These are phyloP conservation scores for Microbotryum silenes-acaulis DNA, from an alignment of 1,284 basidiomycete genomes.

Conservation along the genomic window DNA sequence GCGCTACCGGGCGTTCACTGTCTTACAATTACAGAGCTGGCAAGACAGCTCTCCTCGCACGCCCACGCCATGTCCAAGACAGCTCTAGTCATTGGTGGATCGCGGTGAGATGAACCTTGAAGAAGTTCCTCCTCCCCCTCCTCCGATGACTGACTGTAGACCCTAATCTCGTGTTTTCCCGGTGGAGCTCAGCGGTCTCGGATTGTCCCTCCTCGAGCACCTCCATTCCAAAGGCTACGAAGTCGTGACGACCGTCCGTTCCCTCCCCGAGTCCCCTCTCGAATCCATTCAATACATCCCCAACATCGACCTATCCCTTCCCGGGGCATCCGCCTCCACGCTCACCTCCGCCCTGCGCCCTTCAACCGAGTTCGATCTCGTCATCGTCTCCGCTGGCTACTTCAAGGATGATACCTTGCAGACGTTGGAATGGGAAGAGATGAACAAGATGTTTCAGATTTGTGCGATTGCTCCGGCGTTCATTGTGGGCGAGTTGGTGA, in stretches of 20 bases:
- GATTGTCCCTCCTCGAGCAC: conserved; percentile 43
- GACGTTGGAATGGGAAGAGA: conserved; percentile 42
- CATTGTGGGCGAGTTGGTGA: conserved; percentile 40
- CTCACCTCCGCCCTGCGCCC: conserved; percentile 25
- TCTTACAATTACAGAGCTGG: too few species aligned
- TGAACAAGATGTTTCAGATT: conserved; percentile 47
- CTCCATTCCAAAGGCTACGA: conserved; percentile 27
- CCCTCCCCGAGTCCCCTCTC: conserved; percentile 18
- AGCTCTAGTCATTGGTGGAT: conserved; percentile 6
- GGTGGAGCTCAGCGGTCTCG: conserved; percentile 41
- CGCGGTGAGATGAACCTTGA: neutral
- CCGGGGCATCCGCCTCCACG: conserved; percentile 42
- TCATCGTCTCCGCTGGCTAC: conserved; percentile 45
- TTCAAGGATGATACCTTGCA: conserved; percentile 46
- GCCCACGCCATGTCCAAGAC: neutral
- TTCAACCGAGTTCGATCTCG: conserved; percentile 39
- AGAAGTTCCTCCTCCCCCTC: neutral
- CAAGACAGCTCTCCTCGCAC: neutral
- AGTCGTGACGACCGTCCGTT: conserved; percentile 46
- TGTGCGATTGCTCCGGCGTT: conserved; percentile 46
- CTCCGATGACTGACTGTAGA: neutral
- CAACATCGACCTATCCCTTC: conserved; percentile 42
- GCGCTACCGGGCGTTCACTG: too few species aligned
- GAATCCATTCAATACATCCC: conserved; percentile 39
- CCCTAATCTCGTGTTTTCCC: neutral